Base-by-base conservation (phyloP, 495 filamentous ascomycete species). In the Darksidea phi region DNA sequence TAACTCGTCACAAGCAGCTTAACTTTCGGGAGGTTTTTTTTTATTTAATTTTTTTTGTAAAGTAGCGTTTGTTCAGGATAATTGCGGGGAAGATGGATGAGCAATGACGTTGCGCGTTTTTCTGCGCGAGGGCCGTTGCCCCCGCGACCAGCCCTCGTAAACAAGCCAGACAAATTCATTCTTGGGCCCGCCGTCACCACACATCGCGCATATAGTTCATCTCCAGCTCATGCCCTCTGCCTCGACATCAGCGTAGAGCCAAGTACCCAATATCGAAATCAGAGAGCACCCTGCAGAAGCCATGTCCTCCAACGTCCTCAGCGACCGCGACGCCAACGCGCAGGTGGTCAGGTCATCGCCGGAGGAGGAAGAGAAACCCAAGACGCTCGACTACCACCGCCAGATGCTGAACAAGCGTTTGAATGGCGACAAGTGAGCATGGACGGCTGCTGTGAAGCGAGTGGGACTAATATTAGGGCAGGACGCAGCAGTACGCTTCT, bases 321-420 rank as follows among this genome's bases (percentile, higher is more conserved):
- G 76, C 36, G 72, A 78, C 60, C 79, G 81, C 66, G 84, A 88
- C 75, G 74, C 78, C 71, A 88, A 88, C 71, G 72, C 68, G 55
- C 70, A 67, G 57, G 20, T 56, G 78, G 57, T 67, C 12, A 64
- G 52, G 48, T 38, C 67, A 12, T 63, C 61, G 32, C 32, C 67
- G 0, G 56, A 68, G 38, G 71, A 66, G 32, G 60, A 69, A 56
- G 68, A 53, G 32, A 76, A 79, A 59, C 75, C 79, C 21, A 84
- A 83, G 78, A 79, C 73, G 66, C 85, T 95, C 81, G 90, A 92
- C 54, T 86, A 91, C 67, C 89, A 93, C 72, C 85, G 89, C 41
- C 85, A 91, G 74, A 76, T 86, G 17, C 71, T 95, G 57, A 84
- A 91, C 74, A 83, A 79, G 34, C 88, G 87, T 75, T 75, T 93